Percentiles rank a stretch among this genome's conserved stretches.
Evolutionary conservation across 495 filamentous ascomycete species (phyloP).

Genomic region (Aspergillus avenaceus): DNA sequence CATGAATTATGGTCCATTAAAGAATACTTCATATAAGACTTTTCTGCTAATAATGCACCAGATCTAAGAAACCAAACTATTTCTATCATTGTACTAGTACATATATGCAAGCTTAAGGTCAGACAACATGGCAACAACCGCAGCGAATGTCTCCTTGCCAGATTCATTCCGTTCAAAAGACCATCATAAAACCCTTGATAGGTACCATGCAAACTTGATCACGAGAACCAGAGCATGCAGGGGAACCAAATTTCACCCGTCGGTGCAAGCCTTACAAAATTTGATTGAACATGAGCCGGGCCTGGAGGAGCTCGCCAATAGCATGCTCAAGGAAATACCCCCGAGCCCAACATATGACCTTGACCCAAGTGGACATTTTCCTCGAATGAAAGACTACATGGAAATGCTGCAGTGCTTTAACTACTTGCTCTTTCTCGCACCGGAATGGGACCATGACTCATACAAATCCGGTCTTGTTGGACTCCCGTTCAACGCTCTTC

Average conservation of each 20-base stretch:
- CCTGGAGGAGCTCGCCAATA: constrained; percentile 4
- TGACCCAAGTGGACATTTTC: constrained; percentile 45
- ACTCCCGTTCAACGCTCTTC: constrained; percentile 53
- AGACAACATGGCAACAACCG: too few relatives aligned
- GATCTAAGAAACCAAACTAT: too few relatives aligned
- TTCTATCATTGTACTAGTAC: too few relatives aligned
- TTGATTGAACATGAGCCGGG: constrained; percentile 19
- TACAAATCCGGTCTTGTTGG: constrained; percentile 50
- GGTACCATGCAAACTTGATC: background rate
- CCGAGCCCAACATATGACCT: constrained; percentile 45
- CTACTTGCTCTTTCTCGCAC: constrained; percentile 46
- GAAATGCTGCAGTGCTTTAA: constrained; percentile 57
- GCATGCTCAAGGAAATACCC: constrained; percentile 60
- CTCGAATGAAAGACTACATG: constrained; percentile 48
- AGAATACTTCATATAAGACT: too few relatives aligned
- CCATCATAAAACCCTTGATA: too few relatives aligned
- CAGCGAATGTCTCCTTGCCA: too few relatives aligned
- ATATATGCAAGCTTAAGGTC: too few relatives aligned
- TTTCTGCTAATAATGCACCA: too few relatives aligned
- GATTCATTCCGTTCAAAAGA: too few relatives aligned
- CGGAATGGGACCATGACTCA: constrained; percentile 40
- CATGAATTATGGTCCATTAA: too few relatives aligned
- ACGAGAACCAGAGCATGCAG: background rate
- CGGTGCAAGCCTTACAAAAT: constrained; percentile 15
- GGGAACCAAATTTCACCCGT: background rate